Conservation (phyloP, 2,329 filamentous ascomycete genomes). For the Tolypocladium tundrense region DNA sequence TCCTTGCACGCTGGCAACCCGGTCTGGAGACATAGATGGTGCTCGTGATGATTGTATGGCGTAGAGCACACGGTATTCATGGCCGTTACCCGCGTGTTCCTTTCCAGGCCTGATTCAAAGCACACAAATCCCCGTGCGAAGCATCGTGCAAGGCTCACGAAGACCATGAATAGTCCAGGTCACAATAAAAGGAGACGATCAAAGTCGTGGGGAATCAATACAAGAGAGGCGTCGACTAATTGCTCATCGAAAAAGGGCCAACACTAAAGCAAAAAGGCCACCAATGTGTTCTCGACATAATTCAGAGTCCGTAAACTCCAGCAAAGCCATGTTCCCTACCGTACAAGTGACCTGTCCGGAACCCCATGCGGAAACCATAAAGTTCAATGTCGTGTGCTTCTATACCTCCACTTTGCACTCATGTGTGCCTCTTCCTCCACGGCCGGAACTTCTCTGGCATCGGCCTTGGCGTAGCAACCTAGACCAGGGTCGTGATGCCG, state of each 20-base stretch:
- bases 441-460: constrained; percentile 3
- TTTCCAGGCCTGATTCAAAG: not conserved
- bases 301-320: constrained; percentile 2
- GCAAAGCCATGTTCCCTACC: not conserved
- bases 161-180: not conserved
- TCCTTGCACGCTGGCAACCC: not conserved
- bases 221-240: not conserved
- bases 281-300: not conserved
- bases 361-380: not conserved
- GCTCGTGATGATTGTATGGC: not conserved
- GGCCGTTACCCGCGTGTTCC: not conserved
- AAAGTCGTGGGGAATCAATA: not conserved
- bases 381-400: not conserved
- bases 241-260: not conserved
- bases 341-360: not conserved
- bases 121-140: not conserved
- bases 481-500: constrained; percentile 7
- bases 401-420: not conserved
- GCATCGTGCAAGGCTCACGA: not conserved
- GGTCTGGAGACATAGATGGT: not conserved
- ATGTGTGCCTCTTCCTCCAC: not conserved
- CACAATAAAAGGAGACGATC: not conserved
- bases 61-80: not conserved
- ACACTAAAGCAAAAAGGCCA: not conserved
- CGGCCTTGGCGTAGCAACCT: constrained; percentile 13